Evolutionary conservation across 225 moss, liverwort and hornwort genomes (phyloP), one percentile per base, ranked within the genome.

Genomic region (Ulota crispa): DNA sequence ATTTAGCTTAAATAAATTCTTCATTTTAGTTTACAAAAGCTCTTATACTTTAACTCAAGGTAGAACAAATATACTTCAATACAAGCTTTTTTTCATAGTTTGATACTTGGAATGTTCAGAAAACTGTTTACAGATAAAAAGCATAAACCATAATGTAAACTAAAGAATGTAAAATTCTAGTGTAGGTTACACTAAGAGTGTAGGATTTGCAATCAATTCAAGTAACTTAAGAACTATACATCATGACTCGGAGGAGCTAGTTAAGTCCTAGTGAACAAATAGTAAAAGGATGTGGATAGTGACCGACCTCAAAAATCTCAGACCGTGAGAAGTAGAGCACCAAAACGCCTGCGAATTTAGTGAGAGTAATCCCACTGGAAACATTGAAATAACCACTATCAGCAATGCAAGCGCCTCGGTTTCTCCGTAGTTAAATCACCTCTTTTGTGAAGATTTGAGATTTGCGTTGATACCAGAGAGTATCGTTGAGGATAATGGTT

Each of bases 301-400:
- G 57, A 83, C 88, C 41, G 47, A 95, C 98, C 98, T 95, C 98
- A 79, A 99, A 99, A 50, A 99, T 95, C 82, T 95, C 98, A 50
- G 98, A 94, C 50, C 91, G 91, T 4, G 98, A 88, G 86, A 99
- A 99, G 76, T 94, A 95, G 13, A 99, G 94, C 72, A 99, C 98
- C 72, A 95, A 78, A 66, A 99, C 98, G 41, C 98, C 98, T 3
- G 89, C 92, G 77, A 99, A 95, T 83, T 99, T 99, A 3, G 98
- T 99, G 64, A 99, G 90, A 26, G 98, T 93, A 76, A 99, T 99
- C 66, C 98, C 98, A 85, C 98, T 99, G 88, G 53, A 83, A 19
- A 72, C 21, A 78, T 27, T 12, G 10, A 68, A 82, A 69, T 14
- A 65, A 61, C 24, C 19, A 63, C 64, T 27, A 64, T 85, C 9